A percentile compares a stretch with the other conserved stretches of the same genome.
Conservation (phyloP, 2,329 filamentous ascomycete genomes). For the Chalara sp. region DNA sequence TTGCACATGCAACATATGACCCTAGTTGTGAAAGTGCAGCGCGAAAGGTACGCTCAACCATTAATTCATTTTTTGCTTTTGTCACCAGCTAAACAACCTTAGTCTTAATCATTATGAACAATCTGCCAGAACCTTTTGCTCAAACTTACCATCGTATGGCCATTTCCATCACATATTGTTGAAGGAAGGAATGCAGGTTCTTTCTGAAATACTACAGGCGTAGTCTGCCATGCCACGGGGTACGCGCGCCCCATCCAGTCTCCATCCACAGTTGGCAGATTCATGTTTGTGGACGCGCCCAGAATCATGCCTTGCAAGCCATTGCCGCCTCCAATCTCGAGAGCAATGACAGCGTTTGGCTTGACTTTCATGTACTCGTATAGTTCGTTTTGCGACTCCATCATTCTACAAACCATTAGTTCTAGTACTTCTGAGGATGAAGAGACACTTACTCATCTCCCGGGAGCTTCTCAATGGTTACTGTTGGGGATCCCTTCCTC, state of each 20-base stretch:
- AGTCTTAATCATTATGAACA: too few species aligned
- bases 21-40: conserved; percentile 36
- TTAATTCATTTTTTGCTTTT: conserved; percentile 32
- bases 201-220: conserved; percentile 17
- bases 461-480: conserved; percentile 35
- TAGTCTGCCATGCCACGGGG: conserved; percentile 39
- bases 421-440: too few species aligned
- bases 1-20: conserved; percentile 33
- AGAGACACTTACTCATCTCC: conserved; percentile 27
- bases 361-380: too few species aligned
- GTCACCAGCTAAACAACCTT: conserved; percentile 28
- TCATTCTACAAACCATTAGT: too few species aligned
- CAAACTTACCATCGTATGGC: too few species aligned
- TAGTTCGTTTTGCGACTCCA: too few species aligned
- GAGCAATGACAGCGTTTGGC: conserved; percentile 18
- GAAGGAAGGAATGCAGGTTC: too few species aligned
- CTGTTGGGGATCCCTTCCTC: conserved; percentile 36
- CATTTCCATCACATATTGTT: too few species aligned
- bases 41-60: conserved; percentile 35
- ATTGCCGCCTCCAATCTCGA: conserved; percentile 39
- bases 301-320: conserved; percentile 26
- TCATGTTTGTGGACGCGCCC: conserved; percentile 22
- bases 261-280: conserved; percentile 35
- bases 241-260: conserved; percentile 41
- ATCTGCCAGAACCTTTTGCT: too few species aligned